Percentiles rank a stretch among this genome's conserved stretches.
Conservation (phyloP, 169 alveolate species). For the Theileria equi region DNA sequence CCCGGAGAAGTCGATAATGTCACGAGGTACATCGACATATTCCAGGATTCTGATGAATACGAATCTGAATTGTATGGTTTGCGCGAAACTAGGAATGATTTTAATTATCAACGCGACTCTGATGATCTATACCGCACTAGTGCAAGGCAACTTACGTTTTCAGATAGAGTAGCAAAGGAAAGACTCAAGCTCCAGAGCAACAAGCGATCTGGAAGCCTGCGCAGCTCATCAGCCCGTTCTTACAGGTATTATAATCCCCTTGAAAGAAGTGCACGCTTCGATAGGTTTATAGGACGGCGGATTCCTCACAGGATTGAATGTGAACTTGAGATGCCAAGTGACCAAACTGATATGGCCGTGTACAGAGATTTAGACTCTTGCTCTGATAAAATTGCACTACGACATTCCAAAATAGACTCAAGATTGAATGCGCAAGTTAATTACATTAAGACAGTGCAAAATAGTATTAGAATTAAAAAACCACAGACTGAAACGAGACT, state of each 20-base stretch:
- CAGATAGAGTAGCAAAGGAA: slow-evolving; percentile 23
- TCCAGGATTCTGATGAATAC: slow-evolving; percentile 4
- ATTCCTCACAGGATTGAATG: too few species aligned
- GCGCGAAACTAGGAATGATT: neutral
- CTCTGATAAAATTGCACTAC: too few species aligned
- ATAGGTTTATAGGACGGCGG: too few species aligned
- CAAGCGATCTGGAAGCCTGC: too few species aligned
- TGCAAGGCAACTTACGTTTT: slow-evolving; percentile 3
- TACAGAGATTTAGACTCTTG: too few species aligned
- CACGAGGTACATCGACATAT: slow-evolving; percentile 16
- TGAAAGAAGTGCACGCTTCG: too few species aligned
- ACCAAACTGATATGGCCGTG: too few species aligned
- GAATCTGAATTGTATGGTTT: slow-evolving; percentile 8
- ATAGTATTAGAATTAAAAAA: neutral
- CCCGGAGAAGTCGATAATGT: slow-evolving; percentile 20
- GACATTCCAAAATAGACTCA: neutral
- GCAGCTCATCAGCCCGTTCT: too few species aligned
- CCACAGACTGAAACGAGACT: neutral
- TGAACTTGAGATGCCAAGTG: too few species aligned
- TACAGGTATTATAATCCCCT: too few species aligned
- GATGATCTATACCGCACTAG: neutral
- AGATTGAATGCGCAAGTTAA: neutral
- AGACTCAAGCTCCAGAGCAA: slow-evolving; percentile 9
- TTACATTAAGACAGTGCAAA: neutral
- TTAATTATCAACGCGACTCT: neutral